A percentile compares a stretch with the other conserved stretches of the same genome.
phyloP scores from a whole-genome alignment of 2,329 filamentous ascomycete genomes.

The Fusarium pseudoanthophilum region DNA sequence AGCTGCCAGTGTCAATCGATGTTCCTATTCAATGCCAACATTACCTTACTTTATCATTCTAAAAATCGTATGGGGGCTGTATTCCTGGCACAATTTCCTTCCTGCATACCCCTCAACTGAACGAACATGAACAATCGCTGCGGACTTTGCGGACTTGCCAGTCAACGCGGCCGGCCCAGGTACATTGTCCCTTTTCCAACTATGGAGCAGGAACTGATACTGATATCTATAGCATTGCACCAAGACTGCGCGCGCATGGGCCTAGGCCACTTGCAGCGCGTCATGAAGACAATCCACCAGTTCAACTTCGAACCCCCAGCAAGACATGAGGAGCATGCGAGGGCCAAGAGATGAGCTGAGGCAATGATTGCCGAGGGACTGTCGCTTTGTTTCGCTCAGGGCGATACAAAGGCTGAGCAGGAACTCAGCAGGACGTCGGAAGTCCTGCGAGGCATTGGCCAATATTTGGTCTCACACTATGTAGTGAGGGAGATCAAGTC shows the following conservation, averaged over 20 bases:
- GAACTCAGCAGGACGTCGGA: neutral
- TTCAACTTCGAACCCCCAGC: no score
- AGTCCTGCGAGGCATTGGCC: neutral
- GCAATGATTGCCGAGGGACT: neutral
- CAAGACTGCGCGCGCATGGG: no score
- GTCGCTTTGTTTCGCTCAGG: neutral
- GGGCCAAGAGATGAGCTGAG: neutral
- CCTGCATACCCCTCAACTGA: neutral
- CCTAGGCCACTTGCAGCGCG: no score
- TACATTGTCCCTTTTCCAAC: neutral
- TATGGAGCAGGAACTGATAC: neutral
- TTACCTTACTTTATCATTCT: neutral
- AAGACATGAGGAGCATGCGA: no score
- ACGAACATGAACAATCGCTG: neutral
- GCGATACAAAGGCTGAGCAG: neutral
- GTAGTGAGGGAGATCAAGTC: neutral
- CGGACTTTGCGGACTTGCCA: neutral
- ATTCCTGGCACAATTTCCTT: neutral
- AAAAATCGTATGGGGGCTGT: neutral
- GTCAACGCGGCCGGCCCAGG: neutral
- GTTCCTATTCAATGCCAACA: neutral
- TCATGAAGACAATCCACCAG: no score
- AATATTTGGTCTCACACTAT: neutral
- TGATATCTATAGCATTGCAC: neutral
- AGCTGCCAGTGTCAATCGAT: neutral